phyloP scores from a whole-genome alignment of 2,329 filamentous ascomycete genomes.

The Colletotrichum paranaense region DNA sequence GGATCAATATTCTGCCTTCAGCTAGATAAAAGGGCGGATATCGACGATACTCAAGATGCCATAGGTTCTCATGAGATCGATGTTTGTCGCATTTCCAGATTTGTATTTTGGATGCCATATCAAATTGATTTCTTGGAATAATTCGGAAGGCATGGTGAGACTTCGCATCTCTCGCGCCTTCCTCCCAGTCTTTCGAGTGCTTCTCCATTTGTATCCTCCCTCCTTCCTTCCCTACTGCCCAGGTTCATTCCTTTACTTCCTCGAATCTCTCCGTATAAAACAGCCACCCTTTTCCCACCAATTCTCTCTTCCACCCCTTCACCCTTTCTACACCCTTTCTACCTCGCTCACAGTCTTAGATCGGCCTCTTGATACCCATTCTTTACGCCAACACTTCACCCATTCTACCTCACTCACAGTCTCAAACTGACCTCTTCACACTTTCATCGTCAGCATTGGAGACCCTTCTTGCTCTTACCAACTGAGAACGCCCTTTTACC shows the following conservation, averaged over 20 bases:
- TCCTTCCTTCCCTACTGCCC: neutral
- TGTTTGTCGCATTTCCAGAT: neutral
- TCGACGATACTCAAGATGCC: neutral
- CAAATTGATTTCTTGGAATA: neutral
- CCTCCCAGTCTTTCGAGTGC: neutral
- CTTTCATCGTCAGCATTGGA: too few species aligned
- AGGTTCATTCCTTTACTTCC: neutral
- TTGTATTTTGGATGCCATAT: neutral
- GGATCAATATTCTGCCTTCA: neutral
- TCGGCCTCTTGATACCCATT: neutral
- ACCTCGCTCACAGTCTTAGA: neutral
- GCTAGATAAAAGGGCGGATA: neutral
- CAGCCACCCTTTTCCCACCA: neutral
- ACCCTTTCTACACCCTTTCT: neutral
- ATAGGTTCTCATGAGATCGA: neutral
- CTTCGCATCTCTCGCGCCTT: neutral
- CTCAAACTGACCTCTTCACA: too few species aligned
- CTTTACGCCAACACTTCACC: neutral
- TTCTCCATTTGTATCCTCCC: neutral
- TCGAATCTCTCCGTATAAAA: neutral
- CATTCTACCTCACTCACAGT: neutral
- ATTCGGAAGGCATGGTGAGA: neutral
- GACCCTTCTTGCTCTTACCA: too few species aligned
- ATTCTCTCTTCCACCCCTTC: neutral
- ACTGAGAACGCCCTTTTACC: too few species aligned